phyloP scores from a whole-genome alignment of 768 basidiomycete genomes.

The Lentinula raphanica region DNA sequence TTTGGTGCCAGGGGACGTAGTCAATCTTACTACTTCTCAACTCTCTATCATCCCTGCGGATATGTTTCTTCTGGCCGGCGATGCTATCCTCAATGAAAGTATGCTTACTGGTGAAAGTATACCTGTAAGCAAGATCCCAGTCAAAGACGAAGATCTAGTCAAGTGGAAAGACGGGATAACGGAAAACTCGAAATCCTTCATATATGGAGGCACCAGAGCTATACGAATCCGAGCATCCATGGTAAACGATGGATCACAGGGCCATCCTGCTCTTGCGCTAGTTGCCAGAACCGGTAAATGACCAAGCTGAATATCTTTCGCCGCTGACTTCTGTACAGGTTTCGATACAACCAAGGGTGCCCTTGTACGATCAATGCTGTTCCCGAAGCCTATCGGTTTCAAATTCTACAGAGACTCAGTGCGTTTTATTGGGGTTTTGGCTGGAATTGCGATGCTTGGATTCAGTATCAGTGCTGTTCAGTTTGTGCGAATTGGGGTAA shows the following conservation, averaged over 20 bases:
- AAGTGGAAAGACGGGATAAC: constrained; percentile 68
- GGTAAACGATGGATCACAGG: constrained; percentile 45
- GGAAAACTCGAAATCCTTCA: constrained; percentile 75
- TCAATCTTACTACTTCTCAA: constrained; percentile 78
- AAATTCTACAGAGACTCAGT: constrained; percentile 95
- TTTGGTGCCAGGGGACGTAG: constrained; percentile 87
- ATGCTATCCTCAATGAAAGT: constrained; percentile 97
- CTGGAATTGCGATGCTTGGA: constrained; percentile 85
- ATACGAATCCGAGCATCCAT: constrained; percentile 74
- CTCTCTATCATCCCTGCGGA: constrained; percentile 82
- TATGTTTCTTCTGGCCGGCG: constrained; percentile 87
- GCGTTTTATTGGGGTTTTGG: constrained; percentile 85
- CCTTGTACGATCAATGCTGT: constrained; percentile 93
- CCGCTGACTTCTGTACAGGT: constrained; percentile 35
- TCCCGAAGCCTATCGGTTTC: constrained; percentile 97
- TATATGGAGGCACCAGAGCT: constrained; percentile 88
- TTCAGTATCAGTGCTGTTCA: constrained; percentile 90
- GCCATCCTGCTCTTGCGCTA: constrained; percentile 67
- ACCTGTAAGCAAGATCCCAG: constrained; percentile 86
- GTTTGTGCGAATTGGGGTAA: constrained; percentile 84
- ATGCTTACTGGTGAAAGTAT: constrained; percentile 99
- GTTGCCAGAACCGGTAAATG: constrained; percentile 79
- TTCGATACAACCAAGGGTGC: constrained; percentile 99
- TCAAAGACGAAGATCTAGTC: constrained; percentile 71
- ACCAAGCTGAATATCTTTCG: neutral